Conservation (phyloP, 306 rosid genomes). For the Ceratonia siliqua region DNA sequence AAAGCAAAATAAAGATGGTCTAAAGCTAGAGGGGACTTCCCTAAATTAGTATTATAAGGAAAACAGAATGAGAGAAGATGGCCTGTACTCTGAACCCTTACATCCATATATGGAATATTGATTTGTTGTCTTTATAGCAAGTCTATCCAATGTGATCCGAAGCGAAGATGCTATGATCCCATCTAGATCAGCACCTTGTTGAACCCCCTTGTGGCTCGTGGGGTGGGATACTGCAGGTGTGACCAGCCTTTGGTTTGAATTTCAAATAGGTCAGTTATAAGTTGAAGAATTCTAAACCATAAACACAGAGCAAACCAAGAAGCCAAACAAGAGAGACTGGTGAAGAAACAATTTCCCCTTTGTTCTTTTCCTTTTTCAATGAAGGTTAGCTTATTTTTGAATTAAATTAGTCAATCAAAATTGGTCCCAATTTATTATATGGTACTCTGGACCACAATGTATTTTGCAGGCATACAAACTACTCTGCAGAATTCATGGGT, state of each 20-base stretch:
- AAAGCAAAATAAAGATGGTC: constrained; percentile 31
- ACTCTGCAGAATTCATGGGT: constrained; percentile 21
- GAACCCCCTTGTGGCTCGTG: constrained; percentile 31
- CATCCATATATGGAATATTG: constrained; percentile 33
- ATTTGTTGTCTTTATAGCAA: constrained; percentile 29
- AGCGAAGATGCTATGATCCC: constrained; percentile 27
- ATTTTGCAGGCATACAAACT: constrained; percentile 31
- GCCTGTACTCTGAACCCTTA: constrained; percentile 26
- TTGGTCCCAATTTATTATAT: constrained; percentile 17
- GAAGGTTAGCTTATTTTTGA: not conserved
- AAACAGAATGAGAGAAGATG: not conserved
- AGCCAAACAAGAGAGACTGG: not conserved
- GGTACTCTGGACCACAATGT: constrained; percentile 50
- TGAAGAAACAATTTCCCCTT: constrained; percentile 21
- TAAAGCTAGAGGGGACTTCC: constrained; percentile 17
- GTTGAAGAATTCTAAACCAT: not conserved
- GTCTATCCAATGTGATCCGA: constrained; percentile 37
- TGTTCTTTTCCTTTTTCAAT: not conserved
- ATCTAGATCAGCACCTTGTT: constrained; percentile 11
- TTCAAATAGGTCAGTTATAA: not conserved
- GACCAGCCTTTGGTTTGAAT: constrained; percentile 12
- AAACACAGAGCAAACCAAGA: not conserved
- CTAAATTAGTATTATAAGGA: not conserved
- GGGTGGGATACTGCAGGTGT: not conserved
- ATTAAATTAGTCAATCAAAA: not conserved